phyloP scores from a whole-genome alignment of 805 yeast species.

The Suhomyces emberorum region DNA sequence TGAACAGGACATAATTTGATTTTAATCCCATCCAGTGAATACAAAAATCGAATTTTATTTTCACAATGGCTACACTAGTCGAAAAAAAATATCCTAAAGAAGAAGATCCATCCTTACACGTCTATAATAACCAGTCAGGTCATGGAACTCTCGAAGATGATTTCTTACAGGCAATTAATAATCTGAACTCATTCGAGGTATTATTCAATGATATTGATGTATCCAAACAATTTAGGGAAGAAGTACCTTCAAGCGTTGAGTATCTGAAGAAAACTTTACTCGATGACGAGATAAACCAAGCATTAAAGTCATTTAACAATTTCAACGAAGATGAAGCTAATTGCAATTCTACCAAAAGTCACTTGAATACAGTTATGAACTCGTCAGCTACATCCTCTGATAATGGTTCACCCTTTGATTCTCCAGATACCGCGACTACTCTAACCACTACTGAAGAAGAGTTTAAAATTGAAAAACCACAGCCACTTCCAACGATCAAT shows the following conservation, averaged over 20 bases:
- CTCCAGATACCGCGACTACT: slow-evolving; percentile 11
- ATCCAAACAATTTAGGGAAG: too few relatives aligned
- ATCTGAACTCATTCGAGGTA: too few relatives aligned
- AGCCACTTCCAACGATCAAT: slow-evolving; percentile 9
- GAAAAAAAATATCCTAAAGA: too few relatives aligned
- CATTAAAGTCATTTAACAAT: slow-evolving; percentile 13
- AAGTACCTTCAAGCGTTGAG: too few relatives aligned
- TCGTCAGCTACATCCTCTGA: slow-evolving; percentile 5
- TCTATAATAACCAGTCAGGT: too few relatives aligned
- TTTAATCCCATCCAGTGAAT: too few relatives aligned
- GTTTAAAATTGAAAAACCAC: not conserved
- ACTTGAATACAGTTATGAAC: not conserved
- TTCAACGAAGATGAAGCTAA: slow-evolving; percentile 6
- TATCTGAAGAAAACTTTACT: too few relatives aligned
- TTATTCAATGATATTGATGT: too few relatives aligned
- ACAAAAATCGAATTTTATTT: too few relatives aligned
- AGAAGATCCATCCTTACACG: too few relatives aligned
- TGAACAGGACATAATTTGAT: too few relatives aligned
- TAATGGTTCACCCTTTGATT: slow-evolving; percentile 14
- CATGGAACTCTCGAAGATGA: not conserved
- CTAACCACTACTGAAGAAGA: slow-evolving; percentile 11
- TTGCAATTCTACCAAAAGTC: not conserved
- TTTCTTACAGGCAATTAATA: not conserved
- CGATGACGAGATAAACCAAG: slow-evolving; percentile 15
- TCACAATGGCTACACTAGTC: too few relatives aligned